These are phyloP conservation scores for Mimosa pudica DNA, from an alignment of 306 rosid species.

Conservation along the genomic window DNA sequence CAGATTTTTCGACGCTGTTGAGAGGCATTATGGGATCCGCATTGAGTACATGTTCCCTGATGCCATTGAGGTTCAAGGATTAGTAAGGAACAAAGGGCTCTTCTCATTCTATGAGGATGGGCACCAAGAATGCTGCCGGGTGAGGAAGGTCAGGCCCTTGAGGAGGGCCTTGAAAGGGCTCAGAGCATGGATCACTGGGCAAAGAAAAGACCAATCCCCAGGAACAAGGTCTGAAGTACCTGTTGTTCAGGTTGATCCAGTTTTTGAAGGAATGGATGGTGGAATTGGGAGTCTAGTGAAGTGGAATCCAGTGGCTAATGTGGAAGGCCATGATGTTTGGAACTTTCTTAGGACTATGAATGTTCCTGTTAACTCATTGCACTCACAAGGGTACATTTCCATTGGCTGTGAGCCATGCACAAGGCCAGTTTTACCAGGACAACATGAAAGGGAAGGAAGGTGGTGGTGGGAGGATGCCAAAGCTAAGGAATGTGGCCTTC, in stretches of 20 bases:
- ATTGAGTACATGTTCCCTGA: slow-evolving; percentile 95
- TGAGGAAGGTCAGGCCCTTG: slow-evolving; percentile 88
- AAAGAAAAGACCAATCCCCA: slow-evolving; percentile 92
- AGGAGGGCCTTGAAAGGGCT: slow-evolving; percentile 90
- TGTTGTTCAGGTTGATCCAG: slow-evolving; percentile 85
- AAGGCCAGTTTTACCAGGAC: slow-evolving; percentile 87
- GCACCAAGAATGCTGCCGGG: slow-evolving; percentile 96
- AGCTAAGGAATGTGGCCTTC: slow-evolving; percentile 94
- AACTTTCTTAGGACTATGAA: slow-evolving; percentile 76
- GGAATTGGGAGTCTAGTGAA: slow-evolving; percentile 84
- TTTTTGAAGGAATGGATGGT: slow-evolving; percentile 82
- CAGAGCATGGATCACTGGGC: slow-evolving; percentile 91
- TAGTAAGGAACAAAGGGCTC: slow-evolving; percentile 84
- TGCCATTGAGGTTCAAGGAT: slow-evolving; percentile 88
- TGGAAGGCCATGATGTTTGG: slow-evolving; percentile 70
- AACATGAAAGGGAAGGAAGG: slow-evolving; percentile 92
- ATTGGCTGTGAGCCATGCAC: slow-evolving; percentile 97
- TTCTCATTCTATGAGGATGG: slow-evolving; percentile 98
- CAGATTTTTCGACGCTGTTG: slow-evolving; percentile 68
- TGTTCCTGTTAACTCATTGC: slow-evolving; percentile 89
- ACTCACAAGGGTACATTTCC: slow-evolving; percentile 71
- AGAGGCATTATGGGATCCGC: slow-evolving; percentile 82
- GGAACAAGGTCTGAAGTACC: slow-evolving; percentile 88
- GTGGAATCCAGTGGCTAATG: slow-evolving; percentile 91
- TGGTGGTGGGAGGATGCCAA: slow-evolving; percentile 99